Evolutionary conservation across 495 filamentous ascomycete genomes (phyloP).

Genomic region (Darksidea phi): DNA sequence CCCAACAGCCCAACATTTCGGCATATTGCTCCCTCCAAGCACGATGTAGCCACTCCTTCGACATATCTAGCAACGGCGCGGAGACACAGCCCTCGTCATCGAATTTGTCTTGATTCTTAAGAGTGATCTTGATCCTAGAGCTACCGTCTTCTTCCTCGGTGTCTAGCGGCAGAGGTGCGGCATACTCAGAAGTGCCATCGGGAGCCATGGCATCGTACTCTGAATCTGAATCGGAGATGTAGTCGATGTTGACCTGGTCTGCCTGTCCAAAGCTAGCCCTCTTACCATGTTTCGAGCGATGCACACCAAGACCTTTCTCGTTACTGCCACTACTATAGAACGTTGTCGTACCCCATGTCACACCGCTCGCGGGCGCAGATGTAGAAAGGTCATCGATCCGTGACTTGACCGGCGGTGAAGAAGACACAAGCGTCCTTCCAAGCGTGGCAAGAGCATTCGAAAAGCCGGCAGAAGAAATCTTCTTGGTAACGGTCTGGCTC

Average conservation of each 20-base stretch:
- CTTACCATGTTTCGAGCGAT: conserved; percentile 23
- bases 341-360: conserved; percentile 66
- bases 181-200: conserved; percentile 41
- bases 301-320: conserved; percentile 1
- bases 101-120: conserved; percentile 76
- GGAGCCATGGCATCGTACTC: conserved; percentile 41
- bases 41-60: conserved; percentile 57
- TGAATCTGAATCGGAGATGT: conserved; percentile 34
- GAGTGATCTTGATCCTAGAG: conserved; percentile 55
- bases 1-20: conserved; percentile 77
- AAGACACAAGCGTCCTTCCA: conserved; percentile 68
- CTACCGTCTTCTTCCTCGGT: conserved; percentile 12
- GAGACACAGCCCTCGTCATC: conserved; percentile 71
- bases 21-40: conserved; percentile 80
- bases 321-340: conserved; percentile 50
- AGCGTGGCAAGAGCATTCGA: conserved; percentile 67
- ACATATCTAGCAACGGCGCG: conserved; percentile 67
- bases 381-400: conserved; percentile 62
- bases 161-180: conserved; percentile 32
- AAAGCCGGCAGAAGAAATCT: conserved; percentile 55
- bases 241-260: conserved; percentile 20
- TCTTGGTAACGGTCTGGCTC: conserved; percentile 32
- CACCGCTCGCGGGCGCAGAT: conserved; percentile 56
- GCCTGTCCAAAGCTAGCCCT: conserved; percentile 30
- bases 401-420: conserved; percentile 60